phyloP scores from a whole-genome alignment of 805 yeast genomes.

The Starmera pachycereana region DNA sequence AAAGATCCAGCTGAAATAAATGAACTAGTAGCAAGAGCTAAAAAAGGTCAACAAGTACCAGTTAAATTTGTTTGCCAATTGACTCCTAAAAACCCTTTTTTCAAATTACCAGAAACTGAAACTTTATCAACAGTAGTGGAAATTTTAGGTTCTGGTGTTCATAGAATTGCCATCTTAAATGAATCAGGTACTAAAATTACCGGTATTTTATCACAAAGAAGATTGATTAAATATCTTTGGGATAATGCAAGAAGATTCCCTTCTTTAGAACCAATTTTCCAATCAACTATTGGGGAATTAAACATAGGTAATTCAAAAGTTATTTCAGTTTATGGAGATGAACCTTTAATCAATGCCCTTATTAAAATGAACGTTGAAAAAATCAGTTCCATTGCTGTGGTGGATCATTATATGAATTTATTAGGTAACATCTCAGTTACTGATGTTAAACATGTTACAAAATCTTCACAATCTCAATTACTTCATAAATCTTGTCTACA shows the following conservation, averaged over 20 bases:
- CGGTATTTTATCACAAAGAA: slow-evolving; percentile 86
- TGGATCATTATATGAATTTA: slow-evolving; percentile 64
- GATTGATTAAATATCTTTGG: slow-evolving; percentile 80
- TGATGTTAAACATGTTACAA: slow-evolving; percentile 82
- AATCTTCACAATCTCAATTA: slow-evolving; percentile 77
- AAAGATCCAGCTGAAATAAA: slow-evolving; percentile 30
- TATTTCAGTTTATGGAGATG: slow-evolving; percentile 79
- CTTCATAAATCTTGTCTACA: slow-evolving; percentile 77
- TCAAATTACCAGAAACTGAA: slow-evolving; percentile 62
- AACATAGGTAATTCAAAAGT: slow-evolving; percentile 69
- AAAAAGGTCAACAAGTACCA: slow-evolving; percentile 82
- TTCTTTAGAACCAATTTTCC: slow-evolving; percentile 64
- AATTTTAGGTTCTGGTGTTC: slow-evolving; percentile 90
- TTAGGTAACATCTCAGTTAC: slow-evolving; percentile 92
- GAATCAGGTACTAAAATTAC: slow-evolving; percentile 43
- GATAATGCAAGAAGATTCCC: slow-evolving; percentile 85
- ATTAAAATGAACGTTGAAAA: slow-evolving; percentile 74
- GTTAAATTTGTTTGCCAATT: slow-evolving; percentile 79
- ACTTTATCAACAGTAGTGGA: slow-evolving; percentile 69
- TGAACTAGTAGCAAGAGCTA: slow-evolving; percentile 47
- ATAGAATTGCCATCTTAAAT: slow-evolving; percentile 76
- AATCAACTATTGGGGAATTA: slow-evolving; percentile 57
- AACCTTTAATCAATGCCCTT: slow-evolving; percentile 77
- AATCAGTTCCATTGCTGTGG: slow-evolving; percentile 87
- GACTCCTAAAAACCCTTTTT: slow-evolving; percentile 82